Evolutionary conservation across 1,284 basidiomycete species (phyloP).

Genomic region (Papiliotrema terrestris): DNA sequence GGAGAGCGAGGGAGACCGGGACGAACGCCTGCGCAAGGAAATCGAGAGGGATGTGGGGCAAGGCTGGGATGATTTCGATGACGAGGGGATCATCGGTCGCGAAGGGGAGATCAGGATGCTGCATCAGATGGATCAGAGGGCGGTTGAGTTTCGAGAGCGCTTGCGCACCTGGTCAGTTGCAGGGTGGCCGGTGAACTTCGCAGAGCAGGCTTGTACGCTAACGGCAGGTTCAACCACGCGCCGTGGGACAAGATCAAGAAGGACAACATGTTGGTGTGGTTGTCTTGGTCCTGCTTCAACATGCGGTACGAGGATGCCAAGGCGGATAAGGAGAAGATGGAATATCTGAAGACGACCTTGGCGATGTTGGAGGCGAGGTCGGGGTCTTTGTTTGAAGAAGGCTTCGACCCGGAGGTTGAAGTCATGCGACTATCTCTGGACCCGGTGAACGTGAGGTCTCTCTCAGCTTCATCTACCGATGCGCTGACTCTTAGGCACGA

Average conservation of each 20-base stretch:
- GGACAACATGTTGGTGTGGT: constrained; percentile 68
- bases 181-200: too few species aligned
- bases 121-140: constrained; percentile 37
- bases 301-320: constrained; percentile 52
- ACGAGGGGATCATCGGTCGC: constrained; percentile 8
- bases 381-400: constrained; percentile 63
- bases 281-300: constrained; percentile 81
- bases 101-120: constrained; percentile 14
- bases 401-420: constrained; percentile 56
- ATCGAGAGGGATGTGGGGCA: constrained; percentile 20
- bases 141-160: constrained; percentile 47
- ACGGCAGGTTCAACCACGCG: constrained; percentile 63
- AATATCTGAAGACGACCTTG: constrained; percentile 60
- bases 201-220: not conserved
- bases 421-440: constrained; percentile 77
- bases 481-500: constrained; percentile 17
- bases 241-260: constrained; percentile 68
- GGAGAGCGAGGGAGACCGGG: constrained; percentile 26
- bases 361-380: constrained; percentile 67
- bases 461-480: not conserved
- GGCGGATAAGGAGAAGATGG: constrained; percentile 53
- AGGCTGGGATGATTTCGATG: constrained; percentile 8
- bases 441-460: constrained; percentile 59
- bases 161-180: constrained; percentile 44
- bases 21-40: constrained; percentile 21